Conservation (phyloP, 345 rosid species). For the Aquilaria malaccensis region DNA sequence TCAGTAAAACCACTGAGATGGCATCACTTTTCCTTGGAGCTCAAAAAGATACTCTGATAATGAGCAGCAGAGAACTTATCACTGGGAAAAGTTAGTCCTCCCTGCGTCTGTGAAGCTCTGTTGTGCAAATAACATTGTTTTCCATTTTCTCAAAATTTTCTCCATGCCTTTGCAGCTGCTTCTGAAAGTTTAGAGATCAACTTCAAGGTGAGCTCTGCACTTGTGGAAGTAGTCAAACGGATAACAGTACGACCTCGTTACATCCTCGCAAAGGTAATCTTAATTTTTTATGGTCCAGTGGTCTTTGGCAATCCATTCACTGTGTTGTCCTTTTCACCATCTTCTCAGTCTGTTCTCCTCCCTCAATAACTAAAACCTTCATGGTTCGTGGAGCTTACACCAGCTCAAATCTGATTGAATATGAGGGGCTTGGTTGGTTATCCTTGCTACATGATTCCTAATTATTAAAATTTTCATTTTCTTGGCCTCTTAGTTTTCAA, state of each 20-base stretch:
- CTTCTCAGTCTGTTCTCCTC: too few relatives aligned
- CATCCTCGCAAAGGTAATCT: constrained; percentile 86
- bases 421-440: too few relatives aligned
- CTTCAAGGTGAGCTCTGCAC: constrained; percentile 93
- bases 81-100: constrained; percentile 65
- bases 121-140: too few relatives aligned
- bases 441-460: too few relatives aligned
- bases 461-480: too few relatives aligned
- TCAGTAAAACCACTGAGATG: constrained; percentile 67
- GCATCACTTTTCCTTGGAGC: constrained; percentile 57
- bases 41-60: constrained; percentile 66
- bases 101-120: too few relatives aligned
- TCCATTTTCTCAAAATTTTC: neutral
- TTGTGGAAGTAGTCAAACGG: constrained; percentile 81
- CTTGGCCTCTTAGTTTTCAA: too few relatives aligned
- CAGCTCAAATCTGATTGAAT: too few relatives aligned
- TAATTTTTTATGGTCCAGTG: constrained; percentile 3
- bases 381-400: neutral
- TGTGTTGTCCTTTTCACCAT: neutral
- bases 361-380: neutral
- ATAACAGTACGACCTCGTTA: constrained; percentile 84
- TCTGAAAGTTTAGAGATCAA: constrained; percentile 91
- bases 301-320: neutral
- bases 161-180: constrained; percentile 48
- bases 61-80: constrained; percentile 92